Conservation (phyloP, 129 eudicot species). For the Ambrosia artemisiifolia region DNA sequence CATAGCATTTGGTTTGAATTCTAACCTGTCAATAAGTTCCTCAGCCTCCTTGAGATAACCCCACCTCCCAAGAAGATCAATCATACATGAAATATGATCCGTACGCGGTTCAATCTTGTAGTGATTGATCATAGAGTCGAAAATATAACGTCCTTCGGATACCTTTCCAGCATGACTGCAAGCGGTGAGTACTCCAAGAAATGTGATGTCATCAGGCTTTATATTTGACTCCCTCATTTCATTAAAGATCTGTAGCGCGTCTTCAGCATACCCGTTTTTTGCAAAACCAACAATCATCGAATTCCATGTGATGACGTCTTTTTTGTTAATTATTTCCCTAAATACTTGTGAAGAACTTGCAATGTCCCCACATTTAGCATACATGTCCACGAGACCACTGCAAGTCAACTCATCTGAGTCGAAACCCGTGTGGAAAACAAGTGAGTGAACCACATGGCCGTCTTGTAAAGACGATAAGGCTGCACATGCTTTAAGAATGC, state of each 20-base stretch:
- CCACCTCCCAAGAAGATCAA: conserved; percentile 90
- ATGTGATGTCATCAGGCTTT: conserved; percentile 84
- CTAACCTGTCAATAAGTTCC: conserved; percentile 47
- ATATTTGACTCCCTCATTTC: conserved; percentile 53
- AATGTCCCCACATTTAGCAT: conserved; percentile 95
- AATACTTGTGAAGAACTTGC: conserved; percentile 58
- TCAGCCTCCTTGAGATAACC: conserved; percentile 84
- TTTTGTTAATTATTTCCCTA: conserved; percentile 50
- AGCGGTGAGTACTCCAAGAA: conserved; percentile 85
- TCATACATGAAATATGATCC: conserved; percentile 93
- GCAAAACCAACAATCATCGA: conserved; percentile 88
- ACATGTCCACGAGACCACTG: conserved; percentile 87
- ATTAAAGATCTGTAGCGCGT: conserved; percentile 52
- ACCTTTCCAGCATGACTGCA: conserved; percentile 90
- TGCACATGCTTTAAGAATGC: conserved; percentile 81
- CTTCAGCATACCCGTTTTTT: conserved; percentile 70
- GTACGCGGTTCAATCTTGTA: conserved; percentile 57
- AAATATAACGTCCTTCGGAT: conserved; percentile 64
- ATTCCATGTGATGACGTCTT: conserved; percentile 83
- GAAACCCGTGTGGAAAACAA: conserved; percentile 63
- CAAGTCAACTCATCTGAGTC: conserved; percentile 75
- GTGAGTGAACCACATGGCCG: conserved; percentile 66
- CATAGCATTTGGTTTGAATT: conserved; percentile 62
- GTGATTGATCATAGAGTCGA: conserved; percentile 44
- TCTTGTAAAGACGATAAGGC: conserved; percentile 57